These are phyloP conservation scores for Globisporangium rhizosaccharum DNA, from an alignment of 352 stramenopile species.

Conservation along the genomic window DNA sequence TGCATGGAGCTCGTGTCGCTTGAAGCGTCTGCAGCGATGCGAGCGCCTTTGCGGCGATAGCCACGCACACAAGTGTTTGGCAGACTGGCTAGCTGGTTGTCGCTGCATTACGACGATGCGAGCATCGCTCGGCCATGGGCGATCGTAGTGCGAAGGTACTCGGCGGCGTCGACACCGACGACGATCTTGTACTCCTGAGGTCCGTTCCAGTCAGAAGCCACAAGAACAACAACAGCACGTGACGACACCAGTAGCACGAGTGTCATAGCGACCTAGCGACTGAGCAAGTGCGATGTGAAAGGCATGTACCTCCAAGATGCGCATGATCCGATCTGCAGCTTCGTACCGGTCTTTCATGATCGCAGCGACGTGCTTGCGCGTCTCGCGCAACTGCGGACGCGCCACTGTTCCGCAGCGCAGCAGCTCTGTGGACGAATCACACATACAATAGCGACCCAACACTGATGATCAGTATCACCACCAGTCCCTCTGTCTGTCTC, in stretches of 20 bases:
- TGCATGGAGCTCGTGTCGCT: constrained; percentile 18
- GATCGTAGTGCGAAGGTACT: constrained; percentile 32
- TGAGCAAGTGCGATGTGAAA: neutral
- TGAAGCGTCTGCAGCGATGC: constrained; percentile 13
- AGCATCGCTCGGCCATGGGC: constrained; percentile 21
- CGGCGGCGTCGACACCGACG: constrained; percentile 24
- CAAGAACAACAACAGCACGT: neutral
- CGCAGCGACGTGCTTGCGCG: constrained; percentile 22
- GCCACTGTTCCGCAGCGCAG: constrained; percentile 19
- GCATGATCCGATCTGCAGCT: constrained; percentile 67
- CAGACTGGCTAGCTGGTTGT: neutral
- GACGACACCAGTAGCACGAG: neutral
- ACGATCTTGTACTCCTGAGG: constrained; percentile 42
- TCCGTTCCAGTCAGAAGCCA: neutral
- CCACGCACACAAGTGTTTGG: neutral
- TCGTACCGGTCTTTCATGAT: constrained; percentile 62
- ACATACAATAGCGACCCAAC: neutral
- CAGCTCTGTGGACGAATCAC: constrained; percentile 3
- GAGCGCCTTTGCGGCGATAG: constrained; percentile 8
- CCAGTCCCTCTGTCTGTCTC: neutral
- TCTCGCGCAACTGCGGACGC: constrained; percentile 27
- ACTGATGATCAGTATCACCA: neutral
- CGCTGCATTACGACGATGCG: neutral
- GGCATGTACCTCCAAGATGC: constrained; percentile 52
- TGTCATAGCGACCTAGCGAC: neutral